Evolutionary conservation across 352 stramenopile genomes (phyloP).

Genomic region (Phytophthora sp.): DNA sequence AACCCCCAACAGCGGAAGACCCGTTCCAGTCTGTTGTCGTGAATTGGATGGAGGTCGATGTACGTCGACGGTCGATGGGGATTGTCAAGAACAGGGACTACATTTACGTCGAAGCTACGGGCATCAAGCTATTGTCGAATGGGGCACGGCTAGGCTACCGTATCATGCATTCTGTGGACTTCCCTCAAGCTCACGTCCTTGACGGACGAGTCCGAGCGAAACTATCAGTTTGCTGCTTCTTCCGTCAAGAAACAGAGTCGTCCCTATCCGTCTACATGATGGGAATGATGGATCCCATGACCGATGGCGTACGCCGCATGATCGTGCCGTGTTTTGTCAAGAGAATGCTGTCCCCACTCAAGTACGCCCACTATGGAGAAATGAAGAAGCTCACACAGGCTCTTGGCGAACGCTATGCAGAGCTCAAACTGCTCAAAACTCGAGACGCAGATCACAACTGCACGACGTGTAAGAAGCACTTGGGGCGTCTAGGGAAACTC

Average conservation of each 20-base stretch:
- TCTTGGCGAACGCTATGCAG: constrained; percentile 32
- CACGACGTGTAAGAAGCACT: constrained; percentile 27
- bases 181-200: constrained; percentile 49
- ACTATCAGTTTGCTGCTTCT: constrained; percentile 55
- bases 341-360: constrained; percentile 29
- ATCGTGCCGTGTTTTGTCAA: constrained; percentile 35
- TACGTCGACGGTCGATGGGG: constrained; percentile 31
- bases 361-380: constrained; percentile 36
- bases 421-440: constrained; percentile 23
- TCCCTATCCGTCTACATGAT: constrained; percentile 51
- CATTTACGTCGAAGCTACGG: constrained; percentile 63
- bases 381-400: constrained; percentile 40
- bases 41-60: constrained; percentile 48
- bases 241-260: constrained; percentile 33
- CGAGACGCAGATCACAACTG: constrained; percentile 29
- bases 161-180: constrained; percentile 49
- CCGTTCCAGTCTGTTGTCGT: constrained; percentile 48
- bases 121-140: constrained; percentile 14
- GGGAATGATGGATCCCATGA: constrained; percentile 40
- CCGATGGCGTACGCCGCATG: constrained; percentile 21
- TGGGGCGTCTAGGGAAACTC: constrained; percentile 23
- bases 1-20: constrained; percentile 49
- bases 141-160: constrained; percentile 39
- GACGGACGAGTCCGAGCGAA: constrained; percentile 42
- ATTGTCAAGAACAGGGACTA: constrained; percentile 61